A percentile compares a stretch with the other conserved stretches of the same genome.
Conservation (phyloP, 345 rosid species). For the Psidium friedrichsthalianum region DNA sequence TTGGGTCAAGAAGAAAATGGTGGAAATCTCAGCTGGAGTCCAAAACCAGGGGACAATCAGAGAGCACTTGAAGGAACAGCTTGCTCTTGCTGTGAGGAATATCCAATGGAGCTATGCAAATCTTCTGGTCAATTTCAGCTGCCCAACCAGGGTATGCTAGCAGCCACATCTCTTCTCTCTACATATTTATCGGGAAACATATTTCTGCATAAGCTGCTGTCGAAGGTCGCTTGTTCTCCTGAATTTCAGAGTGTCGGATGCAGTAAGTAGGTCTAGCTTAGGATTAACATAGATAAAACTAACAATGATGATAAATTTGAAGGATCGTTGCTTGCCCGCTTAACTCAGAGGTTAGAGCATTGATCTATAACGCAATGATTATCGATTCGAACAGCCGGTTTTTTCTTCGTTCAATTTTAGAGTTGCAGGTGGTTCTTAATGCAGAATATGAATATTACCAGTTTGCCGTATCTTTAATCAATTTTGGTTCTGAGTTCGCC, state of each 20-base stretch:
- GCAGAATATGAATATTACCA: background rate
- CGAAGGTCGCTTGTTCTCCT: background rate
- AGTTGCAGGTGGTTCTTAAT: background rate
- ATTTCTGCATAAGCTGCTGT: background rate
- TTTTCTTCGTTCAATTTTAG: background rate
- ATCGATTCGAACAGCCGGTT: background rate
- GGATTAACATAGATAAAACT: background rate
- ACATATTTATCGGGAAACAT: background rate
- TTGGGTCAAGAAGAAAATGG: background rate
- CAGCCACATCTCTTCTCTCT: background rate
- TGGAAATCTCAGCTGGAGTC: background rate
- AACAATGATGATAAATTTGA: background rate
- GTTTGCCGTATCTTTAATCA: background rate
- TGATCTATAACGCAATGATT: background rate
- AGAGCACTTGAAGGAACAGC: conserved; percentile 58
- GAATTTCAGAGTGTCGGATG: background rate
- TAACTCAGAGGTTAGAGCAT: background rate
- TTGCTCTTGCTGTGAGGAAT: conserved; percentile 73
- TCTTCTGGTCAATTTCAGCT: conserved; percentile 83
- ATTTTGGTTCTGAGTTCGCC: background rate
- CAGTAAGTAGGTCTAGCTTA: background rate
- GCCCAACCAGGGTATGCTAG: conserved; percentile 58
- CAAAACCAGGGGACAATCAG: conserved; percentile 24
- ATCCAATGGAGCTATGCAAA: conserved; percentile 89
- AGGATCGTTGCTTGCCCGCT: background rate